Evolutionary conservation across 805 yeast genomes (phyloP), one percentile per base, ranked within the genome.

Genomic region (Barnettozyma botsteinii): DNA sequence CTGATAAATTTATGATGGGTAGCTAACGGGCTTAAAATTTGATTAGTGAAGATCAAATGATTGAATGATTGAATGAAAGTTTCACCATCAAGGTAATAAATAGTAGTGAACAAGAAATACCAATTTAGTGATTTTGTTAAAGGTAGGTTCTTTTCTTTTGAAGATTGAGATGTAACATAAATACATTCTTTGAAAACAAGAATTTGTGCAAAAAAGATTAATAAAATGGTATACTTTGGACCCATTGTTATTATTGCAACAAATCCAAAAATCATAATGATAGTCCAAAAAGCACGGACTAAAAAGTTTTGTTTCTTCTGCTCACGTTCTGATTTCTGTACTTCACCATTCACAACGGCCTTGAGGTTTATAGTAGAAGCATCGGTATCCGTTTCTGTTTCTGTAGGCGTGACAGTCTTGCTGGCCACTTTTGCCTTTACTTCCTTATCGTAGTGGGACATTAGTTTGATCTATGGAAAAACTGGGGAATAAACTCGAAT

Each of bases 141-240:
- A 18, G 94, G 94, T 52, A 93, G 66, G 42, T 85, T 85, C 59
- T 81, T 83, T 54, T 85, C 89, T 50, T 83, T 71, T 15, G 91
- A 84, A 2, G 96, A 89, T 29, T 65, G 66, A 49, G 81, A 85
- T 18, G 93, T 73, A 13, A 95, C 91, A 28, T 82, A 77, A 49
- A 93, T 91, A 57, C 93, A 87, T 64, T 93, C 98, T 55, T 79
- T 87, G 64, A 88, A 93, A 5, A 94, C 86, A 41, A 88, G 72
- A 23, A 85, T 70, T 63, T 93, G 96, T 43, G 87, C 74, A 7
- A 79, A 53, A 31, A 84, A 66, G 35, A 91, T 87, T 43, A 85
- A 67, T 6, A 75, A 60, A 43, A 89, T 84, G 38, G 88, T 75
- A 70, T 88, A 79, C 40, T 84, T 66, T 57, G 89, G 98, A 31